Percentiles rank a stretch among this genome's conserved stretches.
Conservation (phyloP, 495 filamentous ascomycete genomes). For the Sphaerosporella brunnea region DNA sequence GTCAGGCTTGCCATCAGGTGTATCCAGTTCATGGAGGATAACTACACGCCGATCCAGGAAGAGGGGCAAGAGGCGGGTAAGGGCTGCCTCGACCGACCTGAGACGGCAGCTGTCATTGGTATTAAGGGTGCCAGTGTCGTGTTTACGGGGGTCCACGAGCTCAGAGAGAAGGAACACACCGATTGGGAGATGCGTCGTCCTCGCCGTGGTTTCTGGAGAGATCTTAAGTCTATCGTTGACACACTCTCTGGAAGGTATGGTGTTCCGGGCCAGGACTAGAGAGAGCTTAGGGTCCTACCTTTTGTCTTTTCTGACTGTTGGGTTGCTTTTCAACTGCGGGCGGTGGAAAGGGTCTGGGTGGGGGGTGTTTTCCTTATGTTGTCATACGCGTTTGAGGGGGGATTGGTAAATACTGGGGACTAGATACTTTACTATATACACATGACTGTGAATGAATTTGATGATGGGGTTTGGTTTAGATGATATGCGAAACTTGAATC, state of each 20-base stretch:
- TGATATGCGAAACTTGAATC: too few relatives aligned
- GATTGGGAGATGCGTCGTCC: conserved; percentile 85
- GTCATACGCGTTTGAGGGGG: too few relatives aligned
- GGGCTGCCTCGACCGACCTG: conserved; percentile 38
- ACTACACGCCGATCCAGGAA: conserved; percentile 43
- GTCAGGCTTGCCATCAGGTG: conserved; percentile 81
- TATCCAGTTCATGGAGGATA: conserved; percentile 69
- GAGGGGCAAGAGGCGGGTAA: conserved; percentile 29
- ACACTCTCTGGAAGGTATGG: conserved; percentile 47
- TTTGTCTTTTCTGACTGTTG: neutral
- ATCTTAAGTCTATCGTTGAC: conserved; percentile 65
- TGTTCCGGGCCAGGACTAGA: conserved; percentile 7
- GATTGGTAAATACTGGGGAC: too few relatives aligned
- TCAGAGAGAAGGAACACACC: conserved; percentile 66
- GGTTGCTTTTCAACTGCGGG: neutral
- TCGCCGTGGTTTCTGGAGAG: conserved; percentile 69
- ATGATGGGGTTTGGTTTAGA: too few relatives aligned
- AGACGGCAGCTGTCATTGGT: conserved; percentile 68
- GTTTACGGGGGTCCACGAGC: conserved; percentile 56
- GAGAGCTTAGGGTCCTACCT: neutral
- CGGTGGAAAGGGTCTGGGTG: too few relatives aligned
- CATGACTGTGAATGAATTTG: too few relatives aligned
- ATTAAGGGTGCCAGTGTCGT: conserved; percentile 78
- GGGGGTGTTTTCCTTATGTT: too few relatives aligned
- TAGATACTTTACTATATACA: too few relatives aligned